Percentiles rank a stretch among this genome's conserved stretches.
Conservation (phyloP, 208 protist genomes). For the Leishmania amazonensis region DNA sequence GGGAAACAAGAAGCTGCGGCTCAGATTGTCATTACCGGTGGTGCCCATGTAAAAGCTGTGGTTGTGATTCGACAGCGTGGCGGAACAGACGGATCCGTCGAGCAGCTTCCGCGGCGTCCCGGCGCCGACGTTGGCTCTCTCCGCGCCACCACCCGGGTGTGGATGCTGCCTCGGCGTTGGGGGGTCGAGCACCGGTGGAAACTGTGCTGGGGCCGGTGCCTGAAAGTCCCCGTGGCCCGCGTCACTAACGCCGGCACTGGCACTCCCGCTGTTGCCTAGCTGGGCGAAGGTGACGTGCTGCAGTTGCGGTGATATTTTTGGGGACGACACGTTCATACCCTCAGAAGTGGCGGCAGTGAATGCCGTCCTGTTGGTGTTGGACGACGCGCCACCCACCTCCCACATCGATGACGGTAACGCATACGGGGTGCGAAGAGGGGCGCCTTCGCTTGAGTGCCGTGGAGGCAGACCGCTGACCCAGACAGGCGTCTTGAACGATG, state of each 20-base stretch:
- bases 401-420: neutral
- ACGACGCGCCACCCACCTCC: neutral
- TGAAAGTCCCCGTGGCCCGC: neutral
- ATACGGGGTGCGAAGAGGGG: neutral
- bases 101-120: neutral
- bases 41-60: slow-evolving; percentile 40
- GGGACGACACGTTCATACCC: neutral
- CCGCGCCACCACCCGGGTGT: neutral
- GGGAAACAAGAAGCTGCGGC: slow-evolving; percentile 44
- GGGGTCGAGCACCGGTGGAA: neutral
- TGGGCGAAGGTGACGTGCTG: neutral
- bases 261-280: neutral
- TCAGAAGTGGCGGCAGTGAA: neutral
- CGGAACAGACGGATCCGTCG: neutral
- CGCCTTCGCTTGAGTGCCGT: neutral
- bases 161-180: neutral
- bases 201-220: neutral
- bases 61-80: slow-evolving; percentile 10
- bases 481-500: neutral
- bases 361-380: neutral
- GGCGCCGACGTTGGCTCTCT: neutral
- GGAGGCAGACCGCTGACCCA: neutral
- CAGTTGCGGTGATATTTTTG: neutral
- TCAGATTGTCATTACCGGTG: slow-evolving; percentile 33
- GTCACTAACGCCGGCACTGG: neutral